Percentiles rank a stretch among this genome's conserved stretches.
Conservation (phyloP, 2,329 filamentous ascomycete genomes). For the Xylariaceae sp. region DNA sequence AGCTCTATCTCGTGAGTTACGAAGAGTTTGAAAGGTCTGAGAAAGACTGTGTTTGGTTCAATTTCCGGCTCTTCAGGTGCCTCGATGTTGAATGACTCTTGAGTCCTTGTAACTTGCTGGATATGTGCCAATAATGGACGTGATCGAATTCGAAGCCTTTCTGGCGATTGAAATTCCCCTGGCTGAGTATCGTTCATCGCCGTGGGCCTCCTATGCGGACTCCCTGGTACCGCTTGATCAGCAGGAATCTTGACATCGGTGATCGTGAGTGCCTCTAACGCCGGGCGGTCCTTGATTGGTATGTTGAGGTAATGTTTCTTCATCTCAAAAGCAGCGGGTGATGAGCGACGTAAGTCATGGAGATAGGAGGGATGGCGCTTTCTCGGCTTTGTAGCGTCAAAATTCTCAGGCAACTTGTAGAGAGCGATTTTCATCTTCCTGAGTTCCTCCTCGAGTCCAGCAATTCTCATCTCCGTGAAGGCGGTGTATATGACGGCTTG, state of each 20-base stretch:
- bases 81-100: background rate
- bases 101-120: background rate
- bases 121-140: constrained; percentile 4
- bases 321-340: background rate
- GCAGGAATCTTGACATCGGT: background rate
- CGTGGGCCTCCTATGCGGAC: background rate
- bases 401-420: constrained; percentile 4
- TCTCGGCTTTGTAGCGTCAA: background rate
- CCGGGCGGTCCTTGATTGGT: background rate
- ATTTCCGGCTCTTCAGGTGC: background rate
- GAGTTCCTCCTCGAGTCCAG: constrained; percentile 3
- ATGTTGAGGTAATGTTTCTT: background rate
- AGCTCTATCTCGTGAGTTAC: constrained; percentile 2
- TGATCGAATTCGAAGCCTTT: constrained; percentile 7
- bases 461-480: constrained; percentile 5
- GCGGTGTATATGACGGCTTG: constrained; percentile 4
- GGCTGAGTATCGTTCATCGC: background rate
- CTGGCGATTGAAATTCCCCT: background rate
- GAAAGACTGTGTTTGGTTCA: background rate
- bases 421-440: constrained; percentile 1
- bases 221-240: background rate
- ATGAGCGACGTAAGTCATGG: constrained; percentile 2
- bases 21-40: constrained; percentile 5
- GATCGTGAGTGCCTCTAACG: constrained; percentile 1
- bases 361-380: background rate